Evolutionary conservation across 2,329 filamentous ascomycete genomes (phyloP), one percentile per base, ranked within the genome.

Genomic region (Microdochium nivale): DNA sequence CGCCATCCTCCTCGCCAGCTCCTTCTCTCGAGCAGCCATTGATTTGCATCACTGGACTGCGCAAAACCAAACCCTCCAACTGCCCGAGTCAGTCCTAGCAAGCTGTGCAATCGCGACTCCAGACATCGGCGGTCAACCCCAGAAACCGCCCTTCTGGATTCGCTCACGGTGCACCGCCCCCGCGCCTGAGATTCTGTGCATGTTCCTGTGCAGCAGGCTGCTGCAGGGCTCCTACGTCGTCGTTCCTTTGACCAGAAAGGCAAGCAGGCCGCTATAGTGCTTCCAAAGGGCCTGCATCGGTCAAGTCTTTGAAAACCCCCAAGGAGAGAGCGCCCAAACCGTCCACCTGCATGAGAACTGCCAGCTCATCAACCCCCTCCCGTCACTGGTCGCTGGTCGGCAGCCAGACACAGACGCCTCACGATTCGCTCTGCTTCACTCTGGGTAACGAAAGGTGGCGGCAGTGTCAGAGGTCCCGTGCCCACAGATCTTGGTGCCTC

Each of bases 321-420:
- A 44, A 23, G 7, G n/a, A 44, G n/a, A 19, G 60, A 61, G 63
- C 66, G 60, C 67, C 71, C 67, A 59, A 70, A 73, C 60, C 62
- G 70, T 69, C 67, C 61, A 70, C 70, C 61, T 74, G 72, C 72
- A 74, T 72, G 66, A 63, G 61, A 60, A 61, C 67, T 72, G 71
- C 70, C 71, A 74, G 68, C 67, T 73, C 70, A 73, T 65, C 67
- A 67, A 63, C 62, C 63, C 64, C 66, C 61, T 65, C 61, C 60
- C 58, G 59, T 58, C 56, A 59, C 59, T 61, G 59, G 58, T 58
- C 56, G 58, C 59, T 60, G 58, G 59, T 52, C 55, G 53, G 50
- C 54, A 58, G 59, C 59, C 59, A 53, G 55, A 58, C 50, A 52
- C 56, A 55, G 54, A 53, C 55, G 57, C 52, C 53, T 23, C 21